Conservation (phyloP, 805 yeast species). For the Candida sanyiensis region DNA sequence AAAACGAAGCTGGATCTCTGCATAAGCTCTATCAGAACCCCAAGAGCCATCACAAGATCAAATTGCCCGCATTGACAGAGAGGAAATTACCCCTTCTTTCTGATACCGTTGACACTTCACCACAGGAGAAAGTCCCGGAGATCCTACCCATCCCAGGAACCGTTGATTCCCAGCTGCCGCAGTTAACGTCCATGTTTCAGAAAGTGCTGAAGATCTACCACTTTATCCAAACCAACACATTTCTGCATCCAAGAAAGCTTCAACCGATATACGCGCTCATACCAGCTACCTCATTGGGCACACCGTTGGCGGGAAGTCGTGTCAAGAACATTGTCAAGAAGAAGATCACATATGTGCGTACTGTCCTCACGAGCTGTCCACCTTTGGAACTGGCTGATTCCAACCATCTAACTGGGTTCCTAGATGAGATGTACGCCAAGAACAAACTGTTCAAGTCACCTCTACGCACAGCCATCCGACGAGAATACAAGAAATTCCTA, state of each 20-base stretch:
- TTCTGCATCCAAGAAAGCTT: conserved; percentile 18
- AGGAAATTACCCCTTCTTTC: conserved; percentile 12
- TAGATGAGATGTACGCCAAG: conserved; percentile 12
- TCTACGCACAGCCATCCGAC: conserved; percentile 6
- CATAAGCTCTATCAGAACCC: conserved; percentile 9
- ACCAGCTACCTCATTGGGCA: conserved; percentile 20
- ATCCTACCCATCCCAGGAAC: conserved; percentile 7
- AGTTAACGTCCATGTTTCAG: conserved; percentile 13
- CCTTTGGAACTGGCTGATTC: conserved; percentile 20
- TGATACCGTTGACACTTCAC: background rate
- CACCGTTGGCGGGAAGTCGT: conserved; percentile 18
- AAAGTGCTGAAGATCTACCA: conserved; percentile 19
- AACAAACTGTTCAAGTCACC: background rate
- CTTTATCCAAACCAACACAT: conserved; percentile 11
- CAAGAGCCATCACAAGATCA: conserved; percentile 5
- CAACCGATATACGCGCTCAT: conserved; percentile 14
- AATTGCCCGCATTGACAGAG: conserved; percentile 13
- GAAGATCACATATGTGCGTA: conserved; percentile 19
- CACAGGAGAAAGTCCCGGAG: background rate
- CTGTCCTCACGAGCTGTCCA: conserved; percentile 13
- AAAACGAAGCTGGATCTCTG: conserved; percentile 10
- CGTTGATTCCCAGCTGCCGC: conserved; percentile 2
- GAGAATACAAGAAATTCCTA: conserved; percentile 23
- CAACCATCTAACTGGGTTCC: conserved; percentile 11
- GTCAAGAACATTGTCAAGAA: conserved; percentile 19